Base-by-base conservation (phyloP, 495 filamentous ascomycete species). In the Chaetomium cochliodes region DNA sequence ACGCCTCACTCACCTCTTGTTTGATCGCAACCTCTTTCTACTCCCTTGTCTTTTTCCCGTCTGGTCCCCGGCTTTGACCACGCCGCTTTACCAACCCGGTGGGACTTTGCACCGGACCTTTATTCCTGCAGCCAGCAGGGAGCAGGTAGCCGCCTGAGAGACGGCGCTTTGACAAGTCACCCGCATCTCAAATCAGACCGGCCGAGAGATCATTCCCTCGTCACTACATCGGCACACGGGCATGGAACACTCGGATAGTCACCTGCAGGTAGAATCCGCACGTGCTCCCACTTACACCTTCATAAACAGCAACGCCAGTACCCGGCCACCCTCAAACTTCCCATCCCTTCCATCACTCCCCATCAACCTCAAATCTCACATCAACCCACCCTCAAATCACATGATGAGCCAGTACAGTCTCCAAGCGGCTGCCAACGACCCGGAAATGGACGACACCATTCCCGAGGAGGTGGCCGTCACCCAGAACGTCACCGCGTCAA, bases 191-290 rank as follows among this genome's bases (percentile, higher is more conserved):
- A 50, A 20, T n/a, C 46, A 20, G 9, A 4, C n/a, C n/a, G 20
- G 16, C 16, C 4, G 1, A 47, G n/a, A 18, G 8, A 30, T 30
- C 62, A 41, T 37, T 33, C 30, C 49, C 58, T 49, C 66, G 65
- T 71, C 60, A 11, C 18, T n/a, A 8, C 9, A 2, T 20, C 42
- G 42, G 52, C 44, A n/a, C n/a, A 74, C 76, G 74, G 76, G 62
- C 68, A 69, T 70, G 66, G 68, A 68, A 26, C 46, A 44, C 63
- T 28, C 54, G 60, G 66, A 67, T 60, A 63, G 62, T 51, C 62
- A 68, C 22, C 69, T 69, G 53, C 65, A 64, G 66, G 63, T 58
- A 65, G 67, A 71, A n/a, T 76, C 72, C 26, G 52, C 28, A 53
- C 49, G 25, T 37, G 5, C 15, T 54, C 13, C 26, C 52, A 49